Evolutionary conservation across 169 alveolate genomes (phyloP).

Genomic region (Plasmodium blacklocki): DNA sequence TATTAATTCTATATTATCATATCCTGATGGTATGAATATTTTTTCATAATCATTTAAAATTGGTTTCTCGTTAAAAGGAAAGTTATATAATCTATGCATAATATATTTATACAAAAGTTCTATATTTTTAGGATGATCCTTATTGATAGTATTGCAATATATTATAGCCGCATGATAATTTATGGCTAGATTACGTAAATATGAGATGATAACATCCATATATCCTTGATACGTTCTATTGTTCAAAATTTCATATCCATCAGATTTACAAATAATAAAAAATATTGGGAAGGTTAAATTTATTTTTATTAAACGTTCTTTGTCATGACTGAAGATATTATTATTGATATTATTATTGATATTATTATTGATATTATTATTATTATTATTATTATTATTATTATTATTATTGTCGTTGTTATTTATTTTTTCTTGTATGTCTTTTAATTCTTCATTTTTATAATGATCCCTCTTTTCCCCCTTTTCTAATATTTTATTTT

Average conservation of each 20-base stretch:
- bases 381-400: not conserved
- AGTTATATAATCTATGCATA: slow-evolving; percentile 48
- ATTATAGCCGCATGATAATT: slow-evolving; percentile 59
- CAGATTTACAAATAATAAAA: slow-evolving; percentile 63
- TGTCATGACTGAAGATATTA: not conserved
- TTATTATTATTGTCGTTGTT: not conserved
- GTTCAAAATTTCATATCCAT: slow-evolving; percentile 73
- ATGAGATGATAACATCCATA: slow-evolving; percentile 55
- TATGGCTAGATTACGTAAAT: slow-evolving; percentile 44
- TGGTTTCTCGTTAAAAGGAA: slow-evolving; percentile 47
- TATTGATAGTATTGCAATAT: slow-evolving; percentile 56
- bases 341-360: not conserved
- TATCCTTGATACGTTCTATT: slow-evolving; percentile 70
- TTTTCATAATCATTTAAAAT: slow-evolving; percentile 60
- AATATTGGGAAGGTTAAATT: slow-evolving; percentile 63
- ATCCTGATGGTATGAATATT: slow-evolving; percentile 65
- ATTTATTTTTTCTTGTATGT: not conserved
- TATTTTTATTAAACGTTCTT: slow-evolving; percentile 23
- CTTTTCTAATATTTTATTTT: slow-evolving; percentile 13
- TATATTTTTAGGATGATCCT: slow-evolving; percentile 38
- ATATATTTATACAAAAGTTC: slow-evolving; percentile 44
- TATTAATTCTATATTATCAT: slow-evolving; percentile 52
- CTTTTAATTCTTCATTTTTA: not conserved
- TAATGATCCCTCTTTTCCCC: not conserved
- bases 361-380: not conserved